Evolutionary conservation across 2,329 filamentous ascomycete species (phyloP).

Genomic region (Aspergillus arachidicola): DNA sequence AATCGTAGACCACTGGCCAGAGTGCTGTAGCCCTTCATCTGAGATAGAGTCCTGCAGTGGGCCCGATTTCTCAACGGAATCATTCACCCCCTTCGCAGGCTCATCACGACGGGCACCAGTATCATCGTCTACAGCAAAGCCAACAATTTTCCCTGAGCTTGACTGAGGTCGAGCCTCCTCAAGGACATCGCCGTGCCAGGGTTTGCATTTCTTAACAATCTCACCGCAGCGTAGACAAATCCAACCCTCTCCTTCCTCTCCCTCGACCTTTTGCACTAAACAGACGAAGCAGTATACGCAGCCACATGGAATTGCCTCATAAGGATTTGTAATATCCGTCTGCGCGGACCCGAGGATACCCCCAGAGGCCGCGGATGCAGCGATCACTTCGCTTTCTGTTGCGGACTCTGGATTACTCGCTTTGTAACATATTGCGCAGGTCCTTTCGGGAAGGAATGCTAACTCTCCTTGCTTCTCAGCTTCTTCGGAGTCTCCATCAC

Average conservation of each 20-base stretch:
- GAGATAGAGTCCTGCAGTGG: slow-evolving; percentile 31
- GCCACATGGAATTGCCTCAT: slow-evolving; percentile 84
- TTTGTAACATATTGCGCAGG: slow-evolving; percentile 95
- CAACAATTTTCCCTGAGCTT: slow-evolving; percentile 44
- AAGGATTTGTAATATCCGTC: slow-evolving; percentile 95
- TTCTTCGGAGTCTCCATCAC: slow-evolving; percentile 53
- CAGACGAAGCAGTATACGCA: slow-evolving; percentile 97
- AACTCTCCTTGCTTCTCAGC: slow-evolving; percentile 68
- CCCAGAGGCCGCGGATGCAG: slow-evolving; percentile 65
- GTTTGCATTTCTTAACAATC: slow-evolving; percentile 78
- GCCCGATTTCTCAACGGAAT: slow-evolving; percentile 19
- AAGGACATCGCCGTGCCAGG: slow-evolving; percentile 89
- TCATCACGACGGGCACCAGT: slow-evolving; percentile 15
- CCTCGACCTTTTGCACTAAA: slow-evolving; percentile 83
- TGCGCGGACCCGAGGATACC: slow-evolving; percentile 85
- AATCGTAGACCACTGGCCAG: slow-evolving; percentile 41
- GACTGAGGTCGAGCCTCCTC: slow-evolving; percentile 40
- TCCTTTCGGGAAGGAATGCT: slow-evolving; percentile 84
- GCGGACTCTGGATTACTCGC: slow-evolving; percentile 77
- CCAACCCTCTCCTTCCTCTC: slow-evolving; percentile 94
- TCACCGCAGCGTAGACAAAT: slow-evolving; percentile 86
- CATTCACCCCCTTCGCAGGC: slow-evolving; percentile 10
- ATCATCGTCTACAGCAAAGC: slow-evolving; percentile 40
- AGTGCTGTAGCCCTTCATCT: slow-evolving; percentile 39
- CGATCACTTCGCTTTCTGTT: slow-evolving; percentile 75